These are phyloP conservation scores for Vitellaria paradoxa DNA, from an alignment of 179 eudicot genomes.

Conservation along the genomic window DNA sequence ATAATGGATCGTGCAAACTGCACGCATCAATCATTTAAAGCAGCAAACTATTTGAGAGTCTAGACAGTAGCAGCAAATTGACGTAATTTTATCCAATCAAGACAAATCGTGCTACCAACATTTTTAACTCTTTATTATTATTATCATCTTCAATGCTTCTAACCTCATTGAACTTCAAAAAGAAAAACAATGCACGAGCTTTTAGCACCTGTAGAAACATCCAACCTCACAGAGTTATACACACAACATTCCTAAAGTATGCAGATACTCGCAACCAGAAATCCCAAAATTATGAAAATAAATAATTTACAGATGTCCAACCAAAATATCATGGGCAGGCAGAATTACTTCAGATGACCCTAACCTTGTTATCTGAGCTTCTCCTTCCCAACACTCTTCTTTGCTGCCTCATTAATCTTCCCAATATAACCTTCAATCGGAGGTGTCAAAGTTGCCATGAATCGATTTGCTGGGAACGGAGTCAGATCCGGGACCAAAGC, in stretches of 20 bases:
- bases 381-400: constrained; percentile 48
- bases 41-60: neutral
- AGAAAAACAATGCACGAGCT: neutral
- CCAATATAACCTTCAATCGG: constrained; percentile 93
- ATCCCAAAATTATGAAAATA: neutral
- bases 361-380: constrained; percentile 69
- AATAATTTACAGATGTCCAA: neutral
- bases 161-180: neutral
- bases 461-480: constrained; percentile 71
- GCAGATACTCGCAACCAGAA: neutral
- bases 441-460: constrained; percentile 88
- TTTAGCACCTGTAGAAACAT: neutral
- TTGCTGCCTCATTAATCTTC: constrained; percentile 80
- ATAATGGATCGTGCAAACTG: neutral
- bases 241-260: neutral
- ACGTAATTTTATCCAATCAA: neutral
- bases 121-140: neutral
- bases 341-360: neutral
- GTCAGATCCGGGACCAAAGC: constrained; percentile 82
- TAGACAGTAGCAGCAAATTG: neutral
- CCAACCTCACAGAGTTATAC: neutral
- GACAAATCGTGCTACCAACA: neutral
- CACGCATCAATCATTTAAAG: neutral
- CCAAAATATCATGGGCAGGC: neutral
- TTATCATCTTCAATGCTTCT: neutral